Base-by-base conservation (phyloP, 768 basidiomycete species). In the Tulasnella sp. region DNA sequence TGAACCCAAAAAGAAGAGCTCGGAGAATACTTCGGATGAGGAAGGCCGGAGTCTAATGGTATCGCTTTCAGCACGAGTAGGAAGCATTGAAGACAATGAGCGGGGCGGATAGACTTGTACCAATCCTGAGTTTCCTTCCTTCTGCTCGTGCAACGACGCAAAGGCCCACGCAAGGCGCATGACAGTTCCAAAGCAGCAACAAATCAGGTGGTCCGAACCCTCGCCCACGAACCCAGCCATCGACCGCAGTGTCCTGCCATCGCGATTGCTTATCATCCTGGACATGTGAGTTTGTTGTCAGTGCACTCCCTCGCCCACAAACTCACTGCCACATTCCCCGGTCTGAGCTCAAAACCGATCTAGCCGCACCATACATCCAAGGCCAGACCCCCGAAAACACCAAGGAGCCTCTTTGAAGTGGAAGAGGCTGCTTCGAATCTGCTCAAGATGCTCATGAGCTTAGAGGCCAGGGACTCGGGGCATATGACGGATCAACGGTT, bases 131-230 rank as follows among this genome's bases (percentile, higher is more conserved):
- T 69, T 26, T 11, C 15, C 11, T 9, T 34, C 8, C 34, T 38
- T 38, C 34, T 38, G 5, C 34, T 38, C 34, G 5, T 38, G 34
- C 15, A 38, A 5, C 34, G 5, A 38, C 34, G 7, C n/a, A n/a
- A 15, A 38, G 15, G 34, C 34, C 34, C 34, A 38, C 15, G 7
- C 15, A 5, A 15, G 34, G 34, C 13, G 19, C 19, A 34, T 23
- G 23, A 38, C 51, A 72, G 73, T 2, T 74, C 74, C 23, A 76
- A 76, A 64, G 71, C 74, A 1, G 75, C 74, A 1, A 61, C 72
- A 30, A 76, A 76, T 61, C 73, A 75, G 56, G 56, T 71, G 41
- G 67, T 75, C 51, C 63, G 68, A 24, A 70, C 68, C 0, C 63
- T 75, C 5, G 71, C 74, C 56, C 72, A 72, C 44, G 74, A 74